Percentiles rank a stretch among this genome's conserved stretches.
These are phyloP conservation scores for Cercospora sp. DNA, from an alignment of 2,329 filamentous ascomycete species.

Conservation along the genomic window DNA sequence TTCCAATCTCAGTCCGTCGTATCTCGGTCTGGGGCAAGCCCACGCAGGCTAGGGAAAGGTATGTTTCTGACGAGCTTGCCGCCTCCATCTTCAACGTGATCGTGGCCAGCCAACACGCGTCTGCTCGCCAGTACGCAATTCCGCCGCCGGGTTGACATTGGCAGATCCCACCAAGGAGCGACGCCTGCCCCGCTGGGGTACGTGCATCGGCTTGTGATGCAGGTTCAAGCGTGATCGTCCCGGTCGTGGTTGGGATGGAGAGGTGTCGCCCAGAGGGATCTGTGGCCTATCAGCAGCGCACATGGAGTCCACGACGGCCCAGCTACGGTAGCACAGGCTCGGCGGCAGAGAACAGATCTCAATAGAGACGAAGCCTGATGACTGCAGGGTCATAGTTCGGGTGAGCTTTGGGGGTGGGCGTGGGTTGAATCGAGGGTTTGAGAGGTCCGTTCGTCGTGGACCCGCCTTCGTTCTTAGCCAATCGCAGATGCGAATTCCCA, in stretches of 20 bases:
- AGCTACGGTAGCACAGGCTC: conserved; percentile 9
- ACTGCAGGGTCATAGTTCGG: conserved; percentile 16
- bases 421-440: conserved; percentile 1
- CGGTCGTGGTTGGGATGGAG: conserved; percentile 13
- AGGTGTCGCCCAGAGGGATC: conserved; percentile 5
- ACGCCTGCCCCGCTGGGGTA: conserved; percentile 15
- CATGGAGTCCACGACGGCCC: conserved; percentile 17
- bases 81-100: conserved; percentile 2
- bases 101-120: background rate
- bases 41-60: conserved; percentile 3
- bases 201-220: conserved; percentile 9
- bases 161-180: conserved; percentile 13
- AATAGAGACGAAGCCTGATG: conserved; percentile 5
- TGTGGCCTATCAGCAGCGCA: conserved; percentile 21
- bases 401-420: conserved; percentile 1
- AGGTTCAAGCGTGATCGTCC: conserved; percentile 12
- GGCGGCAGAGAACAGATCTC: conserved; percentile 13
- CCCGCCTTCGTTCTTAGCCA: background rate
- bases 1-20: background rate
- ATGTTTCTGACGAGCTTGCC: conserved; percentile 9
- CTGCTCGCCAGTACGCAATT: conserved; percentile 14
- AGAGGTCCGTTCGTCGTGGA: background rate
- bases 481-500: background rate
- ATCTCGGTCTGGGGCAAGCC: conserved; percentile 11
- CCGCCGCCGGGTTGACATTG: conserved; percentile 14